Evolutionary conservation across 2,329 filamentous ascomycete genomes (phyloP).

Genomic region (Penicillium sp.): DNA sequence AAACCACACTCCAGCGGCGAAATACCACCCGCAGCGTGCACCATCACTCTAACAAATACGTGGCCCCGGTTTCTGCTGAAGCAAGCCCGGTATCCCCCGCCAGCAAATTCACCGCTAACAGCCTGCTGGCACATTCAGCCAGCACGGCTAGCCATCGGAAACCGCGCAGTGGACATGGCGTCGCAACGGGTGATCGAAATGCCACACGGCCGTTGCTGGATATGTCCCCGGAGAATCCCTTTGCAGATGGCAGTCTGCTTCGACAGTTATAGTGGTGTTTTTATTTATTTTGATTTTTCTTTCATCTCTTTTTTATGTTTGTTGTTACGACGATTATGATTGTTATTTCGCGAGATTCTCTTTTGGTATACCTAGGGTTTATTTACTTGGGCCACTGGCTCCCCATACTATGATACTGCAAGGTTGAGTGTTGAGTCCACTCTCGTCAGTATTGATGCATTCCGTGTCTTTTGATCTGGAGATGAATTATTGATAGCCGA

Average conservation of each 20-base stretch:
- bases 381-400: background rate
- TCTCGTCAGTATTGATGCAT: background rate
- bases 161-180: slow-evolving; percentile 35
- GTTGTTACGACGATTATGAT: background rate
- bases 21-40: slow-evolving; percentile 35
- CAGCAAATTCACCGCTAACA: slow-evolving; percentile 35
- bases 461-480: background rate
- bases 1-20: slow-evolving; percentile 17
- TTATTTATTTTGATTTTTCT: background rate
- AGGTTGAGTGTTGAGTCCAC: background rate
- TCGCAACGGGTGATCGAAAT: slow-evolving; percentile 41
- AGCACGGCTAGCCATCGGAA: slow-evolving; percentile 15
- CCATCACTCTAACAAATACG: slow-evolving; percentile 14
- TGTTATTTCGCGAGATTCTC: background rate
- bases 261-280: slow-evolving; percentile 27
- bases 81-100: slow-evolving; percentile 13
- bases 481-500: background rate
- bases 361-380: background rate
- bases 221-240: slow-evolving; percentile 41
- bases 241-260: slow-evolving; percentile 47
- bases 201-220: slow-evolving; percentile 45
- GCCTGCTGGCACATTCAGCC: slow-evolving; percentile 35
- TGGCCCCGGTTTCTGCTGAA: slow-evolving; percentile 10
- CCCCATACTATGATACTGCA: background rate
- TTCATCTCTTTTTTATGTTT: background rate